Evolutionary conservation across 306 rosid species (phyloP).

Genomic region (Delonix regia): DNA sequence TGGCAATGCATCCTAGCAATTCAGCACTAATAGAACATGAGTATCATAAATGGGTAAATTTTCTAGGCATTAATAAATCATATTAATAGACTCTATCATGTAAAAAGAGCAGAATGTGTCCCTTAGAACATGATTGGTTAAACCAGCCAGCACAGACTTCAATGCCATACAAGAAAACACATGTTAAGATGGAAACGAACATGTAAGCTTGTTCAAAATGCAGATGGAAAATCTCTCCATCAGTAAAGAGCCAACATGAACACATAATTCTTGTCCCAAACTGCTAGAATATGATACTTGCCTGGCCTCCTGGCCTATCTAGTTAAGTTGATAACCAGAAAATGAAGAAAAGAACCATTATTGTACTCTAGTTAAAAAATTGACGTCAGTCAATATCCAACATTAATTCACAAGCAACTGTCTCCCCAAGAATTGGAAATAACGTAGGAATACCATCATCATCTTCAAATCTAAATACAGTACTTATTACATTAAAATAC

Average conservation of each 20-base stretch:
- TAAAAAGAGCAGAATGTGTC: slow-evolving; percentile 4
- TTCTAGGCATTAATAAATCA: slow-evolving; percentile 12
- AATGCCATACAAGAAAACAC: slow-evolving; percentile 13
- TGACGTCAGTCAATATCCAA: background rate
- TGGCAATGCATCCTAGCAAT: slow-evolving; percentile 77
- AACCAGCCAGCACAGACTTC: slow-evolving; percentile 23
- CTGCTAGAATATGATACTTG: background rate
- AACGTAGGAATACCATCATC: background rate
- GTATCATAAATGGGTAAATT: slow-evolving; percentile 23
- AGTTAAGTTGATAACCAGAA: slow-evolving; percentile 8
- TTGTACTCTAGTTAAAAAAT: background rate
- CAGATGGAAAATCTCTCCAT: background rate
- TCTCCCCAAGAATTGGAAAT: background rate
- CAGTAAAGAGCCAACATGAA: slow-evolving; percentile 12
- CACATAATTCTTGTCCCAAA: background rate
- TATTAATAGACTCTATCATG: slow-evolving; percentile 11
- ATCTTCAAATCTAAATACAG: slow-evolving; percentile 1
- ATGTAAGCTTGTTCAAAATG: background rate
- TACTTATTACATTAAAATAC: background rate
- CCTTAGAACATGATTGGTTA: slow-evolving; percentile 8
- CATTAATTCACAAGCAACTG: background rate
- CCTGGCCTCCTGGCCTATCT: background rate
- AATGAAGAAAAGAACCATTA: background rate
- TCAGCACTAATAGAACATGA: slow-evolving; percentile 39
- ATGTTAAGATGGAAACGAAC: background rate